Evolutionary conservation across 768 basidiomycete genomes (phyloP).

Genomic region (Termitomyces sp.): DNA sequence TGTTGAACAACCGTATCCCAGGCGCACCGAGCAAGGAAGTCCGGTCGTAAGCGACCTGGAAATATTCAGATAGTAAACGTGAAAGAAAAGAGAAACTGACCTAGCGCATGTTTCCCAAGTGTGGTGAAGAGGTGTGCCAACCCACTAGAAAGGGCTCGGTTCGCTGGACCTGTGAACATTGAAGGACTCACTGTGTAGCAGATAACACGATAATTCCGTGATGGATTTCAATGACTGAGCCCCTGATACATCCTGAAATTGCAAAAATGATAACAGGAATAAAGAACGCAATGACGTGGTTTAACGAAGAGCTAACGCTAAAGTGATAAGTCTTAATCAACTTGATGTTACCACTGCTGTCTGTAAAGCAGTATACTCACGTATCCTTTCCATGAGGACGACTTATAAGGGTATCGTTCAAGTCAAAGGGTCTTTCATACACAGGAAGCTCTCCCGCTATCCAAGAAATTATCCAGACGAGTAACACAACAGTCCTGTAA

Average conservation of each 20-base stretch:
- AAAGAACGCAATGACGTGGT: conserved; percentile 43
- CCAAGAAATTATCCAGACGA: conserved; percentile 41
- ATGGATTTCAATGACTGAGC: conserved; percentile 51
- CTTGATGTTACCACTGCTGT: background rate
- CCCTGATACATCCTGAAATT: conserved; percentile 32
- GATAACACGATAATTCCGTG: conserved; percentile 54
- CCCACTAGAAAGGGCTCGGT: conserved; percentile 23
- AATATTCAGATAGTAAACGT: background rate
- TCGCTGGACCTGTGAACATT: background rate
- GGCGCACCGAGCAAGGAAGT: conserved; percentile 63
- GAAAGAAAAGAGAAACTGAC: conserved; percentile 27
- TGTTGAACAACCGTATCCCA: conserved; percentile 45
- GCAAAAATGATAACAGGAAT: conserved; percentile 41
- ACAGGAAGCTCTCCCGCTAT: conserved; percentile 35
- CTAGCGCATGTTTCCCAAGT: conserved; percentile 54
- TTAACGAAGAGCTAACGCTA: conserved; percentile 48
- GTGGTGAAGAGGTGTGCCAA: conserved; percentile 47
- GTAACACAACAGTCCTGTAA: conserved; percentile 31
- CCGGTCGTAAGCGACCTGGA: conserved; percentile 55
- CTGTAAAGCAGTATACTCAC: conserved; percentile 31
- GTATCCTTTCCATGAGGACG: conserved; percentile 48
- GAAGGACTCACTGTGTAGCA: conserved; percentile 32
- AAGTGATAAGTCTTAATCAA: background rate
- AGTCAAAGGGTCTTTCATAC: conserved; percentile 47
- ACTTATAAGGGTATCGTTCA: conserved; percentile 49